Conservation (phyloP, 176 grass and related monocot genomes). For the Chloris gayana region DNA sequence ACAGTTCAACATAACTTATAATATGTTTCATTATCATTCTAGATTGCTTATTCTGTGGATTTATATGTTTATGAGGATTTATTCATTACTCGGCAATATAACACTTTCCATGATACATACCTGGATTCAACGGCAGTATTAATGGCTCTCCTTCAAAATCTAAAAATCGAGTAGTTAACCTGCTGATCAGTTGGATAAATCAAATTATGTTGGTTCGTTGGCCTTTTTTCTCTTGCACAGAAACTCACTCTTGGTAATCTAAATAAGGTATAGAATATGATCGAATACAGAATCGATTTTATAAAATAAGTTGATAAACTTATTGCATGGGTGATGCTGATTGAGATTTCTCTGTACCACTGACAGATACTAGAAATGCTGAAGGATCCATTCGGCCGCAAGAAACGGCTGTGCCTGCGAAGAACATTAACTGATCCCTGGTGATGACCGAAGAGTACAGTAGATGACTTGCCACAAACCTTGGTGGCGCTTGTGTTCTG, state of each 20-base stretch:
- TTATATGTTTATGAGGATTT: not conserved
- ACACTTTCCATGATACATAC: not conserved
- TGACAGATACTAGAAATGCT: constrained; percentile 48
- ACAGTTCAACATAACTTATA: not conserved
- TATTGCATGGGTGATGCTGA: not conserved
- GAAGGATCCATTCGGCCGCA: constrained; percentile 51
- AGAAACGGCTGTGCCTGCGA: constrained; percentile 69
- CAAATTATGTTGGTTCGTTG: not conserved
- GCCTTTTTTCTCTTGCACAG: not conserved
- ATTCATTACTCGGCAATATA: not conserved
- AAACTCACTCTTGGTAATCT: not conserved
- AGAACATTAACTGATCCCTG: constrained; percentile 84
- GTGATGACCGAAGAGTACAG: constrained; percentile 45
- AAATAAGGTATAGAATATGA: not conserved
- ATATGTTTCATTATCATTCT: not conserved
- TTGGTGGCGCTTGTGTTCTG: not conserved
- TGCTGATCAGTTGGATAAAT: not conserved
- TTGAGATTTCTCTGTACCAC: not conserved
- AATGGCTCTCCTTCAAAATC: not conserved
- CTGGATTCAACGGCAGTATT: not conserved
- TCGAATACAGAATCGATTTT: not conserved
- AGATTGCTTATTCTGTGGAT: not conserved
- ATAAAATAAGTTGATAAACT: not conserved
- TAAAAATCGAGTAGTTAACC: not conserved
- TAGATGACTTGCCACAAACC: not conserved